Base-by-base conservation (phyloP, 2,329 filamentous ascomycete species). In the Sclerotinia trifoliorum region DNA sequence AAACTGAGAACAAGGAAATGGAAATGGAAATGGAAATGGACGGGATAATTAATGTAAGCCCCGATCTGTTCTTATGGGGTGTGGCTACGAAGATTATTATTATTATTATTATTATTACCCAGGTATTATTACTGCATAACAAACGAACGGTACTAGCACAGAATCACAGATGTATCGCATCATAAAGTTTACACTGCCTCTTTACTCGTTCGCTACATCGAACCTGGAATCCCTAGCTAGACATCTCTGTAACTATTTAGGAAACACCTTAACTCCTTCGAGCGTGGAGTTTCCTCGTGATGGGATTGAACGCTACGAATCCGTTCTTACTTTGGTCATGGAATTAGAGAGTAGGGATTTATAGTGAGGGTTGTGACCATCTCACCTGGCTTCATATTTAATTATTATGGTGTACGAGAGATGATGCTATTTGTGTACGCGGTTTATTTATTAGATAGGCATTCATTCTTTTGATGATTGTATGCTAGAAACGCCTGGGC, bases 371-470 rank as follows among this genome's bases (percentile, higher is more conserved):
- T 64, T n/a, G 42, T 61, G 61, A 64, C 35, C 61, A 54, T 64
- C 61, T 44, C 61, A 54, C 61, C 48, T 44, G 48, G 61, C 61
- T 54, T 64, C 54, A n/a, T 29, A 42, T 52, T 32, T 62, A 21
- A 39, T 39, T 39, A 10, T 39, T 39, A 39, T 39, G 2, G 39
- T 39, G 39, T 39, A 35, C 26, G 17, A 32, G 32, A 39, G n/a
- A 15, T 44, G n/a, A 15, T 44, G 7, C 56, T 11, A 44, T 19
- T 19, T 46, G 15, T 46, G n/a, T 29, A 46, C n/a, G 17, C 26
- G 17, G 15, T 54, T 21, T 55, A 32, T 55, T 42, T 15, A 42
- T 39, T 39, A n/a, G n/a, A n/a, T n/a, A n/a, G n/a, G n/a, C 5
- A 11, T 35, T 10, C 52, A 35, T 35, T 48, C 19, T 35, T 21